phyloP scores from a whole-genome alignment of 2,329 filamentous ascomycete species.

The Hypoxylon sp. region DNA sequence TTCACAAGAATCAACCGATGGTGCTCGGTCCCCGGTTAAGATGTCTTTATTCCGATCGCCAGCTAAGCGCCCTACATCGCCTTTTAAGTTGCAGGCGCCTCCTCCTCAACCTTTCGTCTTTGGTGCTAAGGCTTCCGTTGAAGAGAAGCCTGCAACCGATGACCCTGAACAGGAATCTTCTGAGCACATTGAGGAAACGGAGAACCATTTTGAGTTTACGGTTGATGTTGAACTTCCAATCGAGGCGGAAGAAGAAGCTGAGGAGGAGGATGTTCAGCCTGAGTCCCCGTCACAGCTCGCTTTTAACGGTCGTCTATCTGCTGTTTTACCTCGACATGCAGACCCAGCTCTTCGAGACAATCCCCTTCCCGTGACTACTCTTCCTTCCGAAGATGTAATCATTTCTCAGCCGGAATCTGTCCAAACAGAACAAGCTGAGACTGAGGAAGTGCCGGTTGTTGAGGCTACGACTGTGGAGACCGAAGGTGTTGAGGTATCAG shows the following conservation, averaged over 20 bases:
- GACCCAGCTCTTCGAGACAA: constrained; percentile 55
- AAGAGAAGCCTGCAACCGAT: constrained; percentile 31
- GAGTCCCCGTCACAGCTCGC: constrained; percentile 53
- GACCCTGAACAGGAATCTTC: constrained; percentile 12
- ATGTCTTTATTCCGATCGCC: constrained; percentile 49
- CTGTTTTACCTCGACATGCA: constrained; percentile 58
- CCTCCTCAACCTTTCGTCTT: constrained; percentile 29
- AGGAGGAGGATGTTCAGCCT: constrained; percentile 50
- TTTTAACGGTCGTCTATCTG: constrained; percentile 61
- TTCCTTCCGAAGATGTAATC: constrained; percentile 29
- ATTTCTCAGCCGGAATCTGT: constrained; percentile 21
- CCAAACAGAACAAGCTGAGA: constrained; percentile 8
- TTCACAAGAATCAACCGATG: constrained; percentile 48
- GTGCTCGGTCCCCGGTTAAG: constrained; percentile 53
- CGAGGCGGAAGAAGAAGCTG: constrained; percentile 11
- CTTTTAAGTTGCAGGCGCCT: constrained; percentile 44
- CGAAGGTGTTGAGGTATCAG: constrained; percentile 14
- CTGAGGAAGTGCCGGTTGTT: constrained; percentile 11
- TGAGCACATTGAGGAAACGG: constrained; percentile 14
- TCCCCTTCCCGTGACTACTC: constrained; percentile 41
- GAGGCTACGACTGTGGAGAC: constrained; percentile 22
- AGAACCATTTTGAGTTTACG: background rate
- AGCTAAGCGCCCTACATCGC: constrained; percentile 49
- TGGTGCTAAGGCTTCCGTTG: constrained; percentile 30
- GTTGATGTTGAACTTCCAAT: constrained; percentile 31